phyloP scores from a whole-genome alignment of 345 rosid genomes.

The Pistacia atlantica region DNA sequence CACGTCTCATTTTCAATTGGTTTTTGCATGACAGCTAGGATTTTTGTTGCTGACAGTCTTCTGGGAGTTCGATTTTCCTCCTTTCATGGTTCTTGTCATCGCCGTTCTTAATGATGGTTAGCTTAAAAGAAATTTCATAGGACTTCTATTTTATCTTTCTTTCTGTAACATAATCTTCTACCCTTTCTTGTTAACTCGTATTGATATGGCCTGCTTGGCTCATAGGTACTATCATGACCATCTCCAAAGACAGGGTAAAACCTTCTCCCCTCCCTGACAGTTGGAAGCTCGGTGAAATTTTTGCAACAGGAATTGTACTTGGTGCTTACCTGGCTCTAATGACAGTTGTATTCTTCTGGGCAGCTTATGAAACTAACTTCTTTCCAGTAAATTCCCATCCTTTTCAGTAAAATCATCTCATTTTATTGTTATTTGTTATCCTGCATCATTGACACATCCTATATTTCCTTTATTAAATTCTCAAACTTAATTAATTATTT shows the following conservation, averaged over 20 bases:
- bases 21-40: constrained; percentile 49
- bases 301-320: constrained; percentile 59
- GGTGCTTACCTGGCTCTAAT: constrained; percentile 58
- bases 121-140: constrained; percentile 6
- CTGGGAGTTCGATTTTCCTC: constrained; percentile 74
- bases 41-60: constrained; percentile 56
- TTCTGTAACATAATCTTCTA: too few relatives aligned
- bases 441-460: background rate
- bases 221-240: constrained; percentile 64
- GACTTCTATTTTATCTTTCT: too few relatives aligned
- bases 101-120: constrained; percentile 70
- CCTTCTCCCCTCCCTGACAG: constrained; percentile 63
- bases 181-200: background rate
- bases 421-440: background rate
- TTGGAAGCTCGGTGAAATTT: constrained; percentile 64
- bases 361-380: constrained; percentile 54
- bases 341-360: constrained; percentile 63
- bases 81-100: constrained; percentile 72
- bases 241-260: constrained; percentile 63
- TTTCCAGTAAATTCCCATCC: constrained; percentile 39
- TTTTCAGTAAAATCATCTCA: background rate
- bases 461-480: too few relatives aligned
- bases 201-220: background rate
- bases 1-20: background rate
- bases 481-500: background rate